These are phyloP conservation scores for Pseudozyma pruni DNA, from an alignment of 1,284 basidiomycete species.

Conservation along the genomic window DNA sequence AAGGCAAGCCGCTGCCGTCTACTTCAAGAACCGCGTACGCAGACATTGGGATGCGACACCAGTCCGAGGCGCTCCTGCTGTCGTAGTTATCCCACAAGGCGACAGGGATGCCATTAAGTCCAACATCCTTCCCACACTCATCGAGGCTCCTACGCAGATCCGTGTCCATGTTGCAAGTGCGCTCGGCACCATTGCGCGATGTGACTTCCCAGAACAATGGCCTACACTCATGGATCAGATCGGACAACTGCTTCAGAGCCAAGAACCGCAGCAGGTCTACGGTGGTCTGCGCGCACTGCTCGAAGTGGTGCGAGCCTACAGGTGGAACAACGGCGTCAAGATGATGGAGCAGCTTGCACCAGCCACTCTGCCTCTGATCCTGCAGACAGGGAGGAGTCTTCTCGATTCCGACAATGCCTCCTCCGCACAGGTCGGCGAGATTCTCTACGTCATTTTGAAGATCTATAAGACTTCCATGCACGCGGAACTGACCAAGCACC, in stretches of 20 bases:
- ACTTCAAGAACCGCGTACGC: constrained; percentile 65
- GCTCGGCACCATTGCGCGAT: constrained; percentile 53
- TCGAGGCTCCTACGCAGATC: constrained; percentile 47
- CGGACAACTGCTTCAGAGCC: constrained; percentile 50
- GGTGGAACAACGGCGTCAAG: constrained; percentile 57
- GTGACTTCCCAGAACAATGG: constrained; percentile 63
- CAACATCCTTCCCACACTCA: constrained; percentile 54
- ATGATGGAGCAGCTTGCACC: constrained; percentile 60
- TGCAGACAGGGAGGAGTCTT: constrained; percentile 52
- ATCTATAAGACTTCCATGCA: constrained; percentile 65
- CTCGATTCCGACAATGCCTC: constrained; percentile 54
- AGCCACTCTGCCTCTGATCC: constrained; percentile 58
- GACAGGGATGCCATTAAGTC: constrained; percentile 56
- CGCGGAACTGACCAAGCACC: constrained; percentile 57
- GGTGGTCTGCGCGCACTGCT: constrained; percentile 63
- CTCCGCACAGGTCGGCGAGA: constrained; percentile 57
- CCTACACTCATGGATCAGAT: constrained; percentile 62
- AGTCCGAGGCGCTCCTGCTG: constrained; percentile 14
- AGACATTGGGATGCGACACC: constrained; percentile 56
- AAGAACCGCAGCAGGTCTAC: constrained; percentile 50
- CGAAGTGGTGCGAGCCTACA: constrained; percentile 61
- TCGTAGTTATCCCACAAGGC: constrained; percentile 37
- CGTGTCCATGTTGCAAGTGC: constrained; percentile 59
- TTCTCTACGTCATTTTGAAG: constrained; percentile 64
- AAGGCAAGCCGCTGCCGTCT: constrained; percentile 64